A percentile compares a stretch with the other conserved stretches of the same genome.
These are phyloP conservation scores for Periglandula ipomoeae DNA, from an alignment of 2,329 filamentous ascomycete genomes.

Conservation along the genomic window DNA sequence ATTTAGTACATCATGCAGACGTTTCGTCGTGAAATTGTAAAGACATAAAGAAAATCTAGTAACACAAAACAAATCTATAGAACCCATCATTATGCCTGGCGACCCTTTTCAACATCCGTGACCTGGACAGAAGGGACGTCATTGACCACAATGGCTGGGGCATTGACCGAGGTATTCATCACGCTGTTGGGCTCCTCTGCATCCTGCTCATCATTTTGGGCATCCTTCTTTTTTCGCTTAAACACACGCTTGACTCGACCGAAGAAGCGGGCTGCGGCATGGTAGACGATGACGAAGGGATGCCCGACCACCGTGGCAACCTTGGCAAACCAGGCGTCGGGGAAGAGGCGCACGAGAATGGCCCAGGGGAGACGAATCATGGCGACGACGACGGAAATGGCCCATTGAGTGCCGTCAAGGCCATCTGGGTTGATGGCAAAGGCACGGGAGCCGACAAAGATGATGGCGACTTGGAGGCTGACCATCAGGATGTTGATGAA, in stretches of 20 bases:
- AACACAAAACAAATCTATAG: neutral
- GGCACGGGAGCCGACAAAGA: constrained; percentile 77
- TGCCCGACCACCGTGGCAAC: constrained; percentile 3
- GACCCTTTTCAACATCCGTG: constrained; percentile 1
- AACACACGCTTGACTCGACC: neutral
- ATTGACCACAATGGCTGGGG: neutral
- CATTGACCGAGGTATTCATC: neutral
- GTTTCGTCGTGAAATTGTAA: neutral
- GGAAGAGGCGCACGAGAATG: constrained; percentile 65
- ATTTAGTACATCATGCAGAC: neutral
- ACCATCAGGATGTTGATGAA: constrained; percentile 74
- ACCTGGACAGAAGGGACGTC: neutral
- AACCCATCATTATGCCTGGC: neutral
- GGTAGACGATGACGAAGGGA: constrained; percentile 6
- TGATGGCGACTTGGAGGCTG: constrained; percentile 73
- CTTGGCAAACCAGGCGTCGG: constrained; percentile 42
- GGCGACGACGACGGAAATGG: constrained; percentile 69
- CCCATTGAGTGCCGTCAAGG: constrained; percentile 68
- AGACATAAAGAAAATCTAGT: neutral
- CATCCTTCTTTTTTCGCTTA: neutral
- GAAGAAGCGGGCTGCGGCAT: neutral
- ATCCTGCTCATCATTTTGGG: neutral
- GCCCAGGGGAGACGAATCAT: constrained; percentile 68
- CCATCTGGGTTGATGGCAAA: constrained; percentile 50
- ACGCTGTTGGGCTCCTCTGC: neutral